phyloP scores from a whole-genome alignment of 2,329 filamentous ascomycete genomes.

The Coniosporium tulheliwenetii region DNA sequence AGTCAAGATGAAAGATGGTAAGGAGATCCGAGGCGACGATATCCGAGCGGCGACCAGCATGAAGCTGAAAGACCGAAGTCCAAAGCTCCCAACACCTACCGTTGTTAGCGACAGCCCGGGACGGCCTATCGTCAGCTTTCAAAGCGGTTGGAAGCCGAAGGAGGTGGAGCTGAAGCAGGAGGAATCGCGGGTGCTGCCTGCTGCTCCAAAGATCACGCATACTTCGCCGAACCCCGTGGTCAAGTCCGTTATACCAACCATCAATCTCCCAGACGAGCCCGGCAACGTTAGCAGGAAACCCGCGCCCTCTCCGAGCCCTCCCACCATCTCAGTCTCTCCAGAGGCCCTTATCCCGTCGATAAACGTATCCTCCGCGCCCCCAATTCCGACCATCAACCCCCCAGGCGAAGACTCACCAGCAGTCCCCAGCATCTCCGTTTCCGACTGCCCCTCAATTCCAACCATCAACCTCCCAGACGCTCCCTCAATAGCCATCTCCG shows the following conservation, averaged over 20 bases:
- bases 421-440: constrained; percentile 8
- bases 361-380: constrained; percentile 8
- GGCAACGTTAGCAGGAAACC: not conserved
- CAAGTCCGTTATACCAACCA: constrained; percentile 26
- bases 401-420: constrained; percentile 22
- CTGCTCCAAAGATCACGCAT: not conserved
- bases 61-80: constrained; percentile 70
- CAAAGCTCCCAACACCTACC: constrained; percentile 74
- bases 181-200: constrained; percentile 9
- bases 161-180: constrained; percentile 54
- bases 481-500: constrained; percentile 1
- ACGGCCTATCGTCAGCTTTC: constrained; percentile 94
- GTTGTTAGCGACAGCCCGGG: constrained; percentile 82
- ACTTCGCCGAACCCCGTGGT: constrained; percentile 3
- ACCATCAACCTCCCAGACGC: no score
- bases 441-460: no score
- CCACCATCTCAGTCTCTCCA: constrained; percentile 18
- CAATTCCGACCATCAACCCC: constrained; percentile 32
- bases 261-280: constrained; percentile 29
- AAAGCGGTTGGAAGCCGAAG: constrained; percentile 63
- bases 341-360: constrained; percentile 8
- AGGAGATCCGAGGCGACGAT: constrained; percentile 74
- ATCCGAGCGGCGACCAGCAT: constrained; percentile 85
- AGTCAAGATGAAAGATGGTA: constrained; percentile 53
- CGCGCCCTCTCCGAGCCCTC: no score